Base-by-base conservation (phyloP, 148 eudicot species). In the Fagopyrum tataricum region DNA sequence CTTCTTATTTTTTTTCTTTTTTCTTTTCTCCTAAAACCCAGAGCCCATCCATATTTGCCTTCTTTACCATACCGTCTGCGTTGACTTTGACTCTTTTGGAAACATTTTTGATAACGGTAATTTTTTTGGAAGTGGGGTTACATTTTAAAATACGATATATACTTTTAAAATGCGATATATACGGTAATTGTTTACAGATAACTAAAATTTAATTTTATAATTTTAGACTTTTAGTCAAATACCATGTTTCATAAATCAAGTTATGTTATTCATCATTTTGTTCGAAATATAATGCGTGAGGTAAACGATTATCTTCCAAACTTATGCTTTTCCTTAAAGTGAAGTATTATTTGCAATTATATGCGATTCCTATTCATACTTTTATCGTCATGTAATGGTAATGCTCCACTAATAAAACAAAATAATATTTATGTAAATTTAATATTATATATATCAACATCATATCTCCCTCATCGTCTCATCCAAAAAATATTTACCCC, bases 11-110 rank as follows among this genome's bases (percentile, higher is more conserved):
- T 11, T 62, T 5, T 62, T 31, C 31, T 37, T 62, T 31, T 31
- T 43, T 14, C 14, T 31, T 64, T 39, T 64, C 12, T 31, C 68
- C 10, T 5, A 37, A 21, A 37, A 59, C 31, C 18, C 49, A 2
- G 8, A 46, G 13, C 49, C 49, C 49, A 46, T 13, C 13, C 12
- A 13, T 13, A n/a, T 7, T 46, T 46, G 13, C 49, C 49, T 46
- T 10, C 47, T 44, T 10, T 7, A 6, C 11, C 47, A 0, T 7
- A 10, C 49, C 9, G 13, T 4, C 43, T 15, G 44, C 69, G 43
- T 39, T 64, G 69, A 64, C 69, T 64, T 64, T 64, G 44, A 37
- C 69, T 15, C 5, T 64, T 31, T 64, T 64, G 44, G 20, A 62
- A 15, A 42, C 3, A 62, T 59, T 8, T 62, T 31, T 5, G 43